Percentiles rank a stretch among this genome's conserved stretches.
These are phyloP conservation scores for Paraphysoderma sedebokerense DNA, from an alignment of 371 early-diverging fungal species.

Conservation along the genomic window DNA sequence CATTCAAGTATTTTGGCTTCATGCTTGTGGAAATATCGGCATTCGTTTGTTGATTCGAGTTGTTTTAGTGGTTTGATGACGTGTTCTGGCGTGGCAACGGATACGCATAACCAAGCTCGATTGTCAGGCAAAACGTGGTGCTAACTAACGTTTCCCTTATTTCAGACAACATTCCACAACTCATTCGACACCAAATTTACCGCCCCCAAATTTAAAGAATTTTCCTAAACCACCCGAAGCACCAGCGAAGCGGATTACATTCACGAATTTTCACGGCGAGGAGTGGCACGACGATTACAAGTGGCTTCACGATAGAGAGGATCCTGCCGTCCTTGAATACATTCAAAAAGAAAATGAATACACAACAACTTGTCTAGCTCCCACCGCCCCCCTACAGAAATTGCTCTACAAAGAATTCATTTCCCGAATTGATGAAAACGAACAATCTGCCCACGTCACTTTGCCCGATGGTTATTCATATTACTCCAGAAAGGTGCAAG, in stretches of 20 bases:
- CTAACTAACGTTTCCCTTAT: too few relatives aligned
- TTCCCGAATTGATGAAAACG: conserved; percentile 28
- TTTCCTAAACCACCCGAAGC: conserved; percentile 10
- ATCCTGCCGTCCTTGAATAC: conserved; percentile 30
- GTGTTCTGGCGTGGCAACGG: too few relatives aligned
- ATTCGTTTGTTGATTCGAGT: too few relatives aligned
- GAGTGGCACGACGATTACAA: conserved; percentile 25
- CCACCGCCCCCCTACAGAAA: conserved; percentile 28
- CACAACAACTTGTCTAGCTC: conserved; percentile 1
- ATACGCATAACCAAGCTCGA: too few relatives aligned
- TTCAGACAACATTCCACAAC: not conserved
- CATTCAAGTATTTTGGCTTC: too few relatives aligned
- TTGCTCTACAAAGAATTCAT: conserved; percentile 37
- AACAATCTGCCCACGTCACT: conserved; percentile 23
- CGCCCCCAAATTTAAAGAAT: not conserved
- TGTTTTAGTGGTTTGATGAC: too few relatives aligned
- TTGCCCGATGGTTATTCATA: conserved; percentile 34
- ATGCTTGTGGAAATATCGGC: too few relatives aligned
- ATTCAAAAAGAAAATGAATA: conserved; percentile 30
- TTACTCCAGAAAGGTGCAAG: conserved; percentile 27
- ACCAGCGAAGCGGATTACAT: conserved; percentile 6
- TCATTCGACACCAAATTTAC: not conserved
- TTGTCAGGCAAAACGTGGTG: too few relatives aligned
- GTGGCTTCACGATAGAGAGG: conserved; percentile 28
- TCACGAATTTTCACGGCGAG: conserved; percentile 23